Evolutionary conservation across 1,139 yeast species (phyloP).

Genomic region (Schizosaccharomyces versatilis): DNA sequence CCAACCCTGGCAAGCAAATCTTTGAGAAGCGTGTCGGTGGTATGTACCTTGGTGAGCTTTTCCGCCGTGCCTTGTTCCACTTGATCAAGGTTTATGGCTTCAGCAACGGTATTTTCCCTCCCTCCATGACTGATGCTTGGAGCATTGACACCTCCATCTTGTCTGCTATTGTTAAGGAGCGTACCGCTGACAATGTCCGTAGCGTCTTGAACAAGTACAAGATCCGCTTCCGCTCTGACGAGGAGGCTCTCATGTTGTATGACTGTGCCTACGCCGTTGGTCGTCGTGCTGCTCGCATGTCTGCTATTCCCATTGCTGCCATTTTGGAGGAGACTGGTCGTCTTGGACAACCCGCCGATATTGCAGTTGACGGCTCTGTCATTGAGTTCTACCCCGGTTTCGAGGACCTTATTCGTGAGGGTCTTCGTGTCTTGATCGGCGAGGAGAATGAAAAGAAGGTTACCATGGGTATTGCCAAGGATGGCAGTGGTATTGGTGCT

Average conservation of each 20-base stretch:
- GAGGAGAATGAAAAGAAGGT: constrained; percentile 50
- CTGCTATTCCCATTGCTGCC: constrained; percentile 79
- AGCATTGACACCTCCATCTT: constrained; percentile 60
- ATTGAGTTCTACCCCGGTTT: constrained; percentile 82
- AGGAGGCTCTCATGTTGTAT: neutral
- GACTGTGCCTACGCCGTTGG: constrained; percentile 32
- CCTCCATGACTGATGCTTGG: constrained; percentile 49
- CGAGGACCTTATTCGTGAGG: constrained; percentile 52
- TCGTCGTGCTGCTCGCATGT: constrained; percentile 60
- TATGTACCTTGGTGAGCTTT: constrained; percentile 77
- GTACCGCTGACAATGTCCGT: constrained; percentile 44
- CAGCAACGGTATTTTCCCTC: constrained; percentile 7
- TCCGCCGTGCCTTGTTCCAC: constrained; percentile 51
- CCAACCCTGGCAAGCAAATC: constrained; percentile 68
- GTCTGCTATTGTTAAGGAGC: constrained; percentile 66
- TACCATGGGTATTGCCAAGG: constrained; percentile 61
- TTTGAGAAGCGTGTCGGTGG: constrained; percentile 88
- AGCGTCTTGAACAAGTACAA: constrained; percentile 20
- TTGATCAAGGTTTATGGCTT: constrained; percentile 29
- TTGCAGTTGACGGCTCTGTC: constrained; percentile 89
- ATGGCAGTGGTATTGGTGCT: constrained; percentile 92
- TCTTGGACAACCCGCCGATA: constrained; percentile 46
- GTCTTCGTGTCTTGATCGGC: constrained; percentile 32
- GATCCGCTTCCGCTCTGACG: constrained; percentile 44
- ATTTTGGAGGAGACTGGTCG: constrained; percentile 37